Evolutionary conservation across 768 basidiomycete species (phyloP).

Genomic region (Naganishia vishniacii): DNA sequence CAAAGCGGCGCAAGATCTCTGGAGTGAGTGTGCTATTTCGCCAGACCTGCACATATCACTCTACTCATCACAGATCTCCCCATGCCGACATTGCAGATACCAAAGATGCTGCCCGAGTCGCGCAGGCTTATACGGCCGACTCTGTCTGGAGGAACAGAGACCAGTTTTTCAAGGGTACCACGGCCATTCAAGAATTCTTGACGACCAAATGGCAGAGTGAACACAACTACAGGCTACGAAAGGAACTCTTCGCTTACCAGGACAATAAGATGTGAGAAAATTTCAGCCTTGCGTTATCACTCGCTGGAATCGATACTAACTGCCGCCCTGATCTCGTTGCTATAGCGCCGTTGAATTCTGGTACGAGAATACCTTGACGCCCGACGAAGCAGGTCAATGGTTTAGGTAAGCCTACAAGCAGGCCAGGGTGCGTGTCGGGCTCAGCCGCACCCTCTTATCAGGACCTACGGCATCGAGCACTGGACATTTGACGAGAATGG

Average conservation of each 20-base stretch:
- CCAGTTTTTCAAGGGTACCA: constrained; percentile 53
- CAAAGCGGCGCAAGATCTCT: constrained; percentile 55
- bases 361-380: constrained; percentile 52
- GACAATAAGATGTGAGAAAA: constrained; percentile 58
- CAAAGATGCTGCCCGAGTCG: constrained; percentile 41
- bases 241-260: constrained; percentile 57
- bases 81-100: constrained; percentile 32
- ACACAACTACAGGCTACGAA: constrained; percentile 53
- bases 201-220: constrained; percentile 57
- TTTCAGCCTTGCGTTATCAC: no score
- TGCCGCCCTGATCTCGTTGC: no score
- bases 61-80: constrained; percentile 39
- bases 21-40: constrained; percentile 48
- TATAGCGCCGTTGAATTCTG: constrained; percentile 51
- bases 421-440: no score
- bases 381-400: constrained; percentile 32
- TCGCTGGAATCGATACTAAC: no score
- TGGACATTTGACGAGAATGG: constrained; percentile 58
- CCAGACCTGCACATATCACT: no score
- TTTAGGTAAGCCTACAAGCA: constrained; percentile 9
- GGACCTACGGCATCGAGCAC: constrained; percentile 51
- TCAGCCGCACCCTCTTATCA: not conserved
- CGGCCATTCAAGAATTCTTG: constrained; percentile 54
- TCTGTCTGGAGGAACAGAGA: constrained; percentile 59
- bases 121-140: constrained; percentile 56